Conservation (phyloP, 768 basidiomycete genomes). For the Rhizopogon vulgaris region DNA sequence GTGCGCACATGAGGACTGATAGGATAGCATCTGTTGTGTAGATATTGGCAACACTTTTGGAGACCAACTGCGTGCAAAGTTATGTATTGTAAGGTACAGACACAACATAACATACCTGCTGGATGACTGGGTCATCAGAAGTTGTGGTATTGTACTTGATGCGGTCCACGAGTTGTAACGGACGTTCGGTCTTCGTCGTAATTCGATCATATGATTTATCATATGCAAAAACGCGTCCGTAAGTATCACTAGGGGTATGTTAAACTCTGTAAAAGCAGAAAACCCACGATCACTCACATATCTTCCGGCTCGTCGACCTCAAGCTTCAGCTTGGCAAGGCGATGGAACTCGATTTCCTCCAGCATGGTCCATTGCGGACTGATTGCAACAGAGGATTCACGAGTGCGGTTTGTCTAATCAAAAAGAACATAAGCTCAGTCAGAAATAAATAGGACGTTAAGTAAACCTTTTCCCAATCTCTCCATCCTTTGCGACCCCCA, state of each 20-base stretch:
- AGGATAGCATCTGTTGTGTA: conserved; percentile 96
- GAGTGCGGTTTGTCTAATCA: conserved; percentile 65
- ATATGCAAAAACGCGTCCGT: conserved; percentile 88
- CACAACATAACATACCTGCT: conserved; percentile 52
- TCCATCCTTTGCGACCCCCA: conserved; percentile 64
- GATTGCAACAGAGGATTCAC: conserved; percentile 92
- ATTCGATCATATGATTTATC: conserved; percentile 94
- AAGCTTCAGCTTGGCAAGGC: conserved; percentile 85
- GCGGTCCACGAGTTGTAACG: conserved; percentile 88
- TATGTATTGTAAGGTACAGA: conserved; percentile 2
- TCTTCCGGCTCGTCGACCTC: conserved; percentile 91
- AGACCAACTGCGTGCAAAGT: conserved; percentile 53
- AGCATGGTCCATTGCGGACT: conserved; percentile 90
- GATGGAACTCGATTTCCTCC: conserved; percentile 95
- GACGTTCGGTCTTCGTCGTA: conserved; percentile 87
- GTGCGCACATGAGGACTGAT: conserved; percentile 92
- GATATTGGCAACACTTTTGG: conserved; percentile 75
- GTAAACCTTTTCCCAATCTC: conserved; percentile 89
- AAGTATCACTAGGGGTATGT: conserved; percentile 52
- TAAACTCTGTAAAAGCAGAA: neutral
- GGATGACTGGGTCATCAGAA: conserved; percentile 95
- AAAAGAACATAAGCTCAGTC: conserved; percentile 7
- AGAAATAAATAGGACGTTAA: neutral
- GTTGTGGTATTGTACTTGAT: conserved; percentile 98
- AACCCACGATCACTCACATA: conserved; percentile 48